A percentile compares a stretch with the other conserved stretches of the same genome.
These are phyloP conservation scores for Sporothrix dimorphospora DNA, from an alignment of 2,329 filamentous ascomycete genomes.

Conservation along the genomic window DNA sequence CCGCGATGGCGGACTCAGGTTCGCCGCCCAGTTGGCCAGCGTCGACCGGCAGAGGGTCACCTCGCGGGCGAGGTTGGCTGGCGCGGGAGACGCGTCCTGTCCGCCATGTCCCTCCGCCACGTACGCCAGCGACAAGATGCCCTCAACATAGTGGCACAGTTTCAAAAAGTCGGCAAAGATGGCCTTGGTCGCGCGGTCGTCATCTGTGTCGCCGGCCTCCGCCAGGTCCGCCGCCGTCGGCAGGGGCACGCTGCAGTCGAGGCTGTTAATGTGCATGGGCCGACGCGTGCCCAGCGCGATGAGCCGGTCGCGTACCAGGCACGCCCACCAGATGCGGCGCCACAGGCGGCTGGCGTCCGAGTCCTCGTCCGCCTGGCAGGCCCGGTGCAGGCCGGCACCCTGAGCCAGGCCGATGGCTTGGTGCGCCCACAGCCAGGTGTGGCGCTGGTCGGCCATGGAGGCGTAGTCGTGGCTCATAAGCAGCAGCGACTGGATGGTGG, in stretches of 20 bases:
- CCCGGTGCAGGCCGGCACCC: neutral
- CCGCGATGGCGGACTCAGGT: neutral
- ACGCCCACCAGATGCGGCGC: neutral
- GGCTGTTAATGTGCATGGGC: conserved; percentile 3
- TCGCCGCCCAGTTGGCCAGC: neutral
- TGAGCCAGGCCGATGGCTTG: neutral
- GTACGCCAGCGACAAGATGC: neutral
- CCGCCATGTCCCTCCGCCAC: too few relatives aligned
- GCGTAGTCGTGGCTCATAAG: neutral
- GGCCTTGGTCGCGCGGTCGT: neutral
- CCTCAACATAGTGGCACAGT: neutral
- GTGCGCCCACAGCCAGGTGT: neutral
- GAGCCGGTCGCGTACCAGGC: neutral
- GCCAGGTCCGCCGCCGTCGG: neutral
- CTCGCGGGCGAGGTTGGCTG: neutral
- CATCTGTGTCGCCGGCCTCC: neutral
- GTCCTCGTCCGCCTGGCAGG: too few relatives aligned
- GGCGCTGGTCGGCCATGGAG: neutral
- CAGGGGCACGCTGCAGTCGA: neutral
- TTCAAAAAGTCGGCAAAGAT: neutral
- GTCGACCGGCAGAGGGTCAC: neutral
- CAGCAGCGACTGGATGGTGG: neutral
- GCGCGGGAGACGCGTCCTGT: neutral
- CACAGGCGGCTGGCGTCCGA: neutral
- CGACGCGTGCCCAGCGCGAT: neutral